phyloP scores from a whole-genome alignment of 108 stramenopile genomes.

The Nannochloropsis gaditana region DNA sequence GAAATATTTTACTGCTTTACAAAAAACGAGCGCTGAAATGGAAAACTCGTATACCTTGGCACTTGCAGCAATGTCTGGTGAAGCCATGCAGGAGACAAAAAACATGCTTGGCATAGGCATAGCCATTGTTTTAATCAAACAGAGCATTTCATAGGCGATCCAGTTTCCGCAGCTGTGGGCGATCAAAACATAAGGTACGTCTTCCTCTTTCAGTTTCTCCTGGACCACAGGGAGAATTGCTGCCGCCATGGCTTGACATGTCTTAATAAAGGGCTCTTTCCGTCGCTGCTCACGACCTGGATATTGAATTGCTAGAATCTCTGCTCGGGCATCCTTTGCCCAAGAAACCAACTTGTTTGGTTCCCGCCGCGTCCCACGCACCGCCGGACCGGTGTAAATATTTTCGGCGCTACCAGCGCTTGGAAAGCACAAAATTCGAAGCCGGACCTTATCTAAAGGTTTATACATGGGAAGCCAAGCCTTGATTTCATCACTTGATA shows the following conservation, averaged over 20 bases:
- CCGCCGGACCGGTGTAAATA: not conserved
- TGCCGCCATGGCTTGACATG: not conserved
- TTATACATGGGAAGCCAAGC: constrained; percentile 14
- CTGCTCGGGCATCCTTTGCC: not conserved
- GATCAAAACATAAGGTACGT: not conserved
- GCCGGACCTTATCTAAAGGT: not conserved
- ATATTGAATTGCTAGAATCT: not conserved
- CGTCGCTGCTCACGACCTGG: constrained; percentile 11
- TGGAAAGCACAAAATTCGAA: constrained; percentile 10
- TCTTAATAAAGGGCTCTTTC: not conserved
- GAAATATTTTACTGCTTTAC: too few species aligned
- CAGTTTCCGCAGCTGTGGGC: constrained; percentile 7
- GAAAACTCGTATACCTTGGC: not conserved
- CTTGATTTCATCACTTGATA: not conserved
- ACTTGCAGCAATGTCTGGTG: not conserved
- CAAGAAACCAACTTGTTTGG: not conserved
- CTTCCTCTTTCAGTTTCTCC: not conserved
- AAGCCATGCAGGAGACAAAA: constrained; percentile 5
- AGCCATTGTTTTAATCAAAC: not conserved
- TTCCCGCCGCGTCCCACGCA: not conserved
- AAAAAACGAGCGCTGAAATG: too few species aligned
- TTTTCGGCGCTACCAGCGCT: constrained; percentile 5
- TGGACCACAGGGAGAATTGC: not conserved
- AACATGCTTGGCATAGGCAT: constrained; percentile 1
- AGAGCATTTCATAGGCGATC: not conserved